phyloP scores from a whole-genome alignment of 2,329 filamentous ascomycete genomes.

The Phaeosphaeria sp. region DNA sequence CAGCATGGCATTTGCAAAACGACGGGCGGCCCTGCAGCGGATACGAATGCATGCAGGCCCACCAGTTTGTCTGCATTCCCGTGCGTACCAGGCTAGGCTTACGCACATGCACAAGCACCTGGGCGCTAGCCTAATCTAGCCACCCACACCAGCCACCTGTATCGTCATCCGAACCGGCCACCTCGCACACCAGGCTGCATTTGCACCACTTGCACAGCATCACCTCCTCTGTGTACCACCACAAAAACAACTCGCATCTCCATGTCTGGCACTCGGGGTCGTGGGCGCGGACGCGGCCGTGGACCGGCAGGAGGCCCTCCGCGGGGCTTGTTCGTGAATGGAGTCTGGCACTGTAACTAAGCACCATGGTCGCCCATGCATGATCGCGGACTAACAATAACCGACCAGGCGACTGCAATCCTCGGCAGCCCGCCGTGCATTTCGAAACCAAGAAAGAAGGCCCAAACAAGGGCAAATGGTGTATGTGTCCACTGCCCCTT shows the following conservation, averaged over 20 bases:
- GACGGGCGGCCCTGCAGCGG: not conserved
- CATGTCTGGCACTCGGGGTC: slow-evolving; percentile 27
- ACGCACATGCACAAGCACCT: not conserved
- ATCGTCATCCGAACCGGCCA: not conserved
- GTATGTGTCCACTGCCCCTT: slow-evolving; percentile 17
- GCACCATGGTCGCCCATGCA: not conserved
- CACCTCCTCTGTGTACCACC: not conserved
- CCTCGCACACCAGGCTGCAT: not conserved
- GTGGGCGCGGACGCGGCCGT: slow-evolving; percentile 10
- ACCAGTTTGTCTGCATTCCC: not conserved
- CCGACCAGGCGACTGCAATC: slow-evolving; percentile 60
- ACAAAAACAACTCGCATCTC: not conserved
- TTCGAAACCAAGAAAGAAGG: slow-evolving; percentile 65
- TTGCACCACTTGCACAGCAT: not conserved
- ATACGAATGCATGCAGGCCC: not conserved
- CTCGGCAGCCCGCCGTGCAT: slow-evolving; percentile 60
- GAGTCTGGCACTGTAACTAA: slow-evolving; percentile 35
- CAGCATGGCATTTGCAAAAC: not conserved
- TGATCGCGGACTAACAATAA: slow-evolving; percentile 15
- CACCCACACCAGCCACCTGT: not conserved
- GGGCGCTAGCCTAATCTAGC: not conserved
- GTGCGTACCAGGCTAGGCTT: not conserved
- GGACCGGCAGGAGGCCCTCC: slow-evolving; percentile 10
- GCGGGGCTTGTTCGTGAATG: slow-evolving; percentile 30
- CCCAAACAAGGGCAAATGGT: slow-evolving; percentile 63